Evolutionary conservation across 495 filamentous ascomycete genomes (phyloP).

Genomic region (Trypethelium eluteriae): DNA sequence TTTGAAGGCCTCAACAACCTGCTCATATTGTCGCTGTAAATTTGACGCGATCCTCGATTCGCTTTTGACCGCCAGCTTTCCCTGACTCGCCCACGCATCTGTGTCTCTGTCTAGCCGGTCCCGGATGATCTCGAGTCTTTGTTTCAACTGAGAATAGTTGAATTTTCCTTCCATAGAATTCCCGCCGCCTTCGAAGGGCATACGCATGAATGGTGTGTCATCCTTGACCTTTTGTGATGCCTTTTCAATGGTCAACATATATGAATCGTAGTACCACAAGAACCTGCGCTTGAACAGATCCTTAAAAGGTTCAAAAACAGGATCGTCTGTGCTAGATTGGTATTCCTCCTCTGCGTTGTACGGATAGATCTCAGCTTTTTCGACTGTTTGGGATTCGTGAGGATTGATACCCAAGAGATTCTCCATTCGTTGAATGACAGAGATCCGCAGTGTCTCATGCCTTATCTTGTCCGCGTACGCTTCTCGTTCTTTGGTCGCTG

Average conservation of each 20-base stretch:
- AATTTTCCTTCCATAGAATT: constrained; percentile 88
- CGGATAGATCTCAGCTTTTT: constrained; percentile 19
- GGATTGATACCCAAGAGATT: constrained; percentile 57
- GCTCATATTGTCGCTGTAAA: constrained; percentile 74
- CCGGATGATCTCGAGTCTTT: constrained; percentile 58
- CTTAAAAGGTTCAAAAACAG: constrained; percentile 68
- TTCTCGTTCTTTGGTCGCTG: constrained; percentile 57
- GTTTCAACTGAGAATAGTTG: constrained; percentile 67
- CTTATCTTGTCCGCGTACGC: constrained; percentile 90
- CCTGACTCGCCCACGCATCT: constrained; percentile 61
- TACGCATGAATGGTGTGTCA: constrained; percentile 55
- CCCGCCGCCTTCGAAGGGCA: constrained; percentile 74
- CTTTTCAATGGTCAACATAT: constrained; percentile 60
- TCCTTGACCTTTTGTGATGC: constrained; percentile 53
- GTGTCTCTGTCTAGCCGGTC: constrained; percentile 64
- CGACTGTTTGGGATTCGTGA: constrained; percentile 38
- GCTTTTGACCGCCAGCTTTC: constrained; percentile 52
- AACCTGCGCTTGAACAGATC: constrained; percentile 89
- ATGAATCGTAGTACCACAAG: constrained; percentile 91
- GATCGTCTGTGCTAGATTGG: constrained; percentile 45
- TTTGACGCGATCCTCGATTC: constrained; percentile 72
- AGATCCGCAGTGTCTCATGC: constrained; percentile 82
- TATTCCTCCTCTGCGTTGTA: constrained; percentile 49
- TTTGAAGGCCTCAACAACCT: constrained; percentile 67
- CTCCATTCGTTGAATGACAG: constrained; percentile 80